Percentiles rank a stretch among this genome's conserved stretches.
These are phyloP conservation scores for Cutaneotrichosporon sp. DNA, from an alignment of 1,284 basidiomycete species.

Conservation along the genomic window DNA sequence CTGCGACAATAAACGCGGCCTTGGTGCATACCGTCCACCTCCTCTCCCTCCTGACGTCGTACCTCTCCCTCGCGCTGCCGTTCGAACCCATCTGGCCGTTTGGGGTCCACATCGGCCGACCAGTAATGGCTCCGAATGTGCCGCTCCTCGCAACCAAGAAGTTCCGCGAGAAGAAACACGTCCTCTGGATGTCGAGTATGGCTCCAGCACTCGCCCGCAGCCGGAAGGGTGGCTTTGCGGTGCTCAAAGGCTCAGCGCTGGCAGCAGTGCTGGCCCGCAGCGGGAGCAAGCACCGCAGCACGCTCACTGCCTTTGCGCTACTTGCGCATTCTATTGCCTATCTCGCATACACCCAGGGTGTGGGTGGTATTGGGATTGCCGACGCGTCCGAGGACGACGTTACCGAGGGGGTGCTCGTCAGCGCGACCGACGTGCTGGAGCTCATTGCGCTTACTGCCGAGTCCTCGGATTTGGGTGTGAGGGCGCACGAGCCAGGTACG, in stretches of 20 bases:
- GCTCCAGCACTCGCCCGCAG: slow-evolving; percentile 30
- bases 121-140: slow-evolving; percentile 35
- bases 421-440: slow-evolving; percentile 35
- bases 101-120: slow-evolving; percentile 38
- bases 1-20: slow-evolving; percentile 40
- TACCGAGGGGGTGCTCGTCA: slow-evolving; percentile 29
- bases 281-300: slow-evolving; percentile 35
- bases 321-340: slow-evolving; percentile 46
- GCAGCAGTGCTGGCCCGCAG: slow-evolving; percentile 22
- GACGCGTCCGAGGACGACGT: slow-evolving; percentile 16
- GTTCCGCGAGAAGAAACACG: slow-evolving; percentile 36
- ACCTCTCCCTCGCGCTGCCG: slow-evolving; percentile 44
- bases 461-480: slow-evolving; percentile 33
- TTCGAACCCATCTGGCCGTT: slow-evolving; percentile 31
- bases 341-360: slow-evolving; percentile 47
- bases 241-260: slow-evolving; percentile 14
- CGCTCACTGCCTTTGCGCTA: slow-evolving; percentile 42
- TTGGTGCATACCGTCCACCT: slow-evolving; percentile 43
- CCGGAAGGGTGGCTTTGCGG: slow-evolving; percentile 3
- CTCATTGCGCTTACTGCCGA: slow-evolving; percentile 33
- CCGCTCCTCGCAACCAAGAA: slow-evolving; percentile 42
- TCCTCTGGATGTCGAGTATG: slow-evolving; percentile 42
- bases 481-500: slow-evolving; percentile 42
- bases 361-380: slow-evolving; percentile 38
- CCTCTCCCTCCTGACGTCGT: slow-evolving; percentile 39